Conservation (phyloP, 805 yeast genomes). For the Candida awuae region DNA sequence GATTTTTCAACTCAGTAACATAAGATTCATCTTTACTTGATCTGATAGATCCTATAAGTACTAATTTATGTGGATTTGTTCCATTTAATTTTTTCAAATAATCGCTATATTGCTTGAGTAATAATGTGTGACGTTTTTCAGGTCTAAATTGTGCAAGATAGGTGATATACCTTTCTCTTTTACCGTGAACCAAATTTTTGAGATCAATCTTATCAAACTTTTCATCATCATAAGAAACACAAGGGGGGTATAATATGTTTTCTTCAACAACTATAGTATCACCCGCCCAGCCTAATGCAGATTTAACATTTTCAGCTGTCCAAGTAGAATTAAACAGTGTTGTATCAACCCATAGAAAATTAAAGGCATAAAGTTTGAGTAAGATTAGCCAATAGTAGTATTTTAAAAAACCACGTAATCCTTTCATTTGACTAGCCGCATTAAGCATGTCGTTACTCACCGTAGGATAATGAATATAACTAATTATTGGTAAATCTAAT, state of each 20-base stretch:
- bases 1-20: conserved; percentile 40
- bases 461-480: conserved; percentile 94
- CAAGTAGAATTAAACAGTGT: conserved; percentile 82
- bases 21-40: conserved; percentile 53
- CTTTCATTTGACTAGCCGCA: conserved; percentile 5
- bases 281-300: conserved; percentile 51
- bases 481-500: conserved; percentile 64
- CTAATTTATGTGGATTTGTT: conserved; percentile 42
- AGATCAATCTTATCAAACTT: conserved; percentile 32
- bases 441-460: conserved; percentile 74
- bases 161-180: conserved; percentile 37
- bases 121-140: conserved; percentile 79
- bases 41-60: conserved; percentile 81
- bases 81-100: conserved; percentile 31
- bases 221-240: conserved; percentile 33
- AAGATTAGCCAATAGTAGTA: conserved; percentile 66
- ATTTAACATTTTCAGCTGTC: conserved; percentile 71
- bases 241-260: conserved; percentile 77
- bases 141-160: conserved; percentile 91
- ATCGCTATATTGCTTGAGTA: conserved; percentile 54
- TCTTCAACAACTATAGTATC: conserved; percentile 20
- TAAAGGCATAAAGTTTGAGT: conserved; percentile 52
- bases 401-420: conserved; percentile 30
- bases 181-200: conserved; percentile 11
- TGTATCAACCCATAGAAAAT: conserved; percentile 59